Evolutionary conservation across 2,329 filamentous ascomycete genomes (phyloP).

Genomic region (Xylariaceae sp.): DNA sequence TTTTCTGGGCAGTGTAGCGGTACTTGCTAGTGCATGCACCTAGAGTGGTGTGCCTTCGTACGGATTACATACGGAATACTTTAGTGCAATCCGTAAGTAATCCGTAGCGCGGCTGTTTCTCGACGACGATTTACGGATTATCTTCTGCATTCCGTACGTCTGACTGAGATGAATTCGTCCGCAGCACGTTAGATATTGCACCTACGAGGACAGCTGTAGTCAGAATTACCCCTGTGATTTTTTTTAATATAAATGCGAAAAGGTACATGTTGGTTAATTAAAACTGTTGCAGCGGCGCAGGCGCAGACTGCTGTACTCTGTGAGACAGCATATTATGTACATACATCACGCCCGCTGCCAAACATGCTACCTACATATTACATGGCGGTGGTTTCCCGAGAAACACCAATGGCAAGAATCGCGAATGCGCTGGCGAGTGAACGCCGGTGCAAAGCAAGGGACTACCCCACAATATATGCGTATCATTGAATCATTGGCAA

Average conservation of each 20-base stretch:
- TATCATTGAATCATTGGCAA: not conserved
- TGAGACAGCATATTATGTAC: slow-evolving; percentile 10
- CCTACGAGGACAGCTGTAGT: not conserved
- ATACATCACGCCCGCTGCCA: not conserved
- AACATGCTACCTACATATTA: not conserved
- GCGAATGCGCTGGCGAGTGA: not conserved
- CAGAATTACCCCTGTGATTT: not conserved
- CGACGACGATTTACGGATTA: no score
- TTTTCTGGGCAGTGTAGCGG: no score
- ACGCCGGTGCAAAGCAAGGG: not conserved
- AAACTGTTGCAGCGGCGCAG: slow-evolving; percentile 5
- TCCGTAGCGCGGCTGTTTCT: no score
- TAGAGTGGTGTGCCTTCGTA: no score
- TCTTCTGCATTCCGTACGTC: not conserved
- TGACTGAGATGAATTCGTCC: not conserved
- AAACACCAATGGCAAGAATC: not conserved
- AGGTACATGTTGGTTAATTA: not conserved
- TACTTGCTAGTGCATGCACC: no score
- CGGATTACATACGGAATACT: no score
- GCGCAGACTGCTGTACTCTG: slow-evolving; percentile 13
- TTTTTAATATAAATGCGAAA: not conserved
- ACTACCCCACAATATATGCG: not conserved
- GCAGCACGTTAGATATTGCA: no score
- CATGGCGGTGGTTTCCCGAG: not conserved
- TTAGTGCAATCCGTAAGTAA: no score